A percentile compares a stretch with the other conserved stretches of the same genome.
phyloP scores from a whole-genome alignment of 495 filamentous ascomycete genomes.

The Neurospora sp. region DNA sequence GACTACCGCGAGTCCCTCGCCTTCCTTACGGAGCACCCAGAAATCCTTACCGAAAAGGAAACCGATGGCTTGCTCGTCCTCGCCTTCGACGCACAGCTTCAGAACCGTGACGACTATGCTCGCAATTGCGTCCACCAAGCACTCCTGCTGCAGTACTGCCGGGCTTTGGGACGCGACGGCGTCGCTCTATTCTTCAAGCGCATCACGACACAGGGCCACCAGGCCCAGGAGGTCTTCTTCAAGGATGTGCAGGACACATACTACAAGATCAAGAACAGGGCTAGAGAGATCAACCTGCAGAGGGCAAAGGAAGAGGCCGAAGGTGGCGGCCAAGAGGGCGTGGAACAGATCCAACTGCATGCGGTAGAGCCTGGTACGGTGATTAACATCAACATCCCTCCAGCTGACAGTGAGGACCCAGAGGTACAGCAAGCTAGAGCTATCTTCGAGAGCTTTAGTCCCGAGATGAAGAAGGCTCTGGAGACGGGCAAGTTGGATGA shows the following conservation, averaged over 20 bases:
- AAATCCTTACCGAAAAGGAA: slow-evolving; percentile 75
- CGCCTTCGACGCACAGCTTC: slow-evolving; percentile 78
- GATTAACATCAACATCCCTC: slow-evolving; percentile 79
- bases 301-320: slow-evolving; percentile 55
- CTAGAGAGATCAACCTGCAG: slow-evolving; percentile 62
- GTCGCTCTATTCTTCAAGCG: slow-evolving; percentile 92
- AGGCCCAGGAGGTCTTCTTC: slow-evolving; percentile 82
- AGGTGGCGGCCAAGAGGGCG: slow-evolving; percentile 42
- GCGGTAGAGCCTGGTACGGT: slow-evolving; percentile 88
- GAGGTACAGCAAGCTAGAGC: slow-evolving; percentile 54
- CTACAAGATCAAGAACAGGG: slow-evolving; percentile 63
- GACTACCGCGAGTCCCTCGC: slow-evolving; percentile 63
- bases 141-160: slow-evolving; percentile 87
- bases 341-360: slow-evolving; percentile 97
- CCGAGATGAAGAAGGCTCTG: slow-evolving; percentile 70
- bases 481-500: slow-evolving; percentile 80
- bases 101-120: slow-evolving; percentile 63
- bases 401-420: slow-evolving; percentile 53
- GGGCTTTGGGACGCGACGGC: slow-evolving; percentile 77
- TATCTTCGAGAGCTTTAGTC: slow-evolving; percentile 75
- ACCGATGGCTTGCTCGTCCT: slow-evolving; percentile 84
- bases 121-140: slow-evolving; percentile 91
- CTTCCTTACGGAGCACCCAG: slow-evolving; percentile 66
- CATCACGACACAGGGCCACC: slow-evolving; percentile 82
- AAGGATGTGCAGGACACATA: slow-evolving; percentile 90